Conservation (phyloP, 148 eudicot genomes). For the Rhododendron griersonianum region DNA sequence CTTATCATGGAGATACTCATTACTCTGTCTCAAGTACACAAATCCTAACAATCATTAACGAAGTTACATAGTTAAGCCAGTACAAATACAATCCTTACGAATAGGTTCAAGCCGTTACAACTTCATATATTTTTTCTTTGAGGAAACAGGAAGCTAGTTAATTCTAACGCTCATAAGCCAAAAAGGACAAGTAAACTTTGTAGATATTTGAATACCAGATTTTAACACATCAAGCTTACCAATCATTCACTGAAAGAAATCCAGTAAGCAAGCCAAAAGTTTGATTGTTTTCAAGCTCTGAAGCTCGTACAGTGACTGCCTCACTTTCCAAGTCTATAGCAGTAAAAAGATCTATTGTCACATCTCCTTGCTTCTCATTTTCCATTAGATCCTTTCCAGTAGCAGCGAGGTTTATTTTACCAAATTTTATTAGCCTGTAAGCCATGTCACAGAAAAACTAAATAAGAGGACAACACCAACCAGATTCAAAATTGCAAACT, state of each 20-base stretch:
- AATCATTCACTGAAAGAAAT: slow-evolving; percentile 87
- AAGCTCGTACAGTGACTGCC: slow-evolving; percentile 61
- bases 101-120: not conserved
- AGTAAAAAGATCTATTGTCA: slow-evolving; percentile 81
- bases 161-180: not conserved
- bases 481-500: not conserved
- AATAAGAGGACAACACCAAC: not conserved
- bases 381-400: slow-evolving; percentile 99
- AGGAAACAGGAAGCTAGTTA: not conserved
- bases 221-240: slow-evolving; percentile 39
- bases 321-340: slow-evolving; percentile 80
- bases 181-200: not conserved
- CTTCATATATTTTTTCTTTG: not conserved
- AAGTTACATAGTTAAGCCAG: not conserved
- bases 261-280: slow-evolving; percentile 82
- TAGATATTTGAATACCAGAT: slow-evolving; percentile 6
- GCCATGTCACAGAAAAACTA: not conserved
- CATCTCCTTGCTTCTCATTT: slow-evolving; percentile 96
- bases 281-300: slow-evolving; percentile 80
- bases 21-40: not conserved
- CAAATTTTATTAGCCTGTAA: slow-evolving; percentile 89
- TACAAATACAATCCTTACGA: not conserved
- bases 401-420: slow-evolving; percentile 96
- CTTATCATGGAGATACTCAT: not conserved
- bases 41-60: not conserved